Conservation (phyloP, 768 basidiomycete species). For the Russula foetens region DNA sequence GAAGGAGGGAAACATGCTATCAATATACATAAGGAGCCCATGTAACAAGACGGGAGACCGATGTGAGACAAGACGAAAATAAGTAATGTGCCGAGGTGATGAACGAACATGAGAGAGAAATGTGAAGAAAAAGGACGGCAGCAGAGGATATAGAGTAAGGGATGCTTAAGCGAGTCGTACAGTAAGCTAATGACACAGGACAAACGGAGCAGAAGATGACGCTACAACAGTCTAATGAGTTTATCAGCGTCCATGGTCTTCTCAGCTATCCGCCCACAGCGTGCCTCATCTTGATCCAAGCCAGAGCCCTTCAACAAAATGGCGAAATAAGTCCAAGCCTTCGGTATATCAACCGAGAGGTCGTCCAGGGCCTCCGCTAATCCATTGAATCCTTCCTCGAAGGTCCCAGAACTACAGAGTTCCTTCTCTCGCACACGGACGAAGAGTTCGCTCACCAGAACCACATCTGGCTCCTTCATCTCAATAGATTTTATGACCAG, state of each 20-base stretch:
- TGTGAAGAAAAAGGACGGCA: conserved; percentile 5
- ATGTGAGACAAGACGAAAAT: neutral
- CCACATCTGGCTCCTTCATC: conserved; percentile 72
- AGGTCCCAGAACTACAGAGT: conserved; percentile 46
- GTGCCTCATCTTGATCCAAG: conserved; percentile 49
- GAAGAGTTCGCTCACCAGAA: conserved; percentile 73
- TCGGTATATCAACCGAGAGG: conserved; percentile 83
- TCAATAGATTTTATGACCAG: conserved; percentile 69
- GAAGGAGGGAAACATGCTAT: conserved; percentile 5
- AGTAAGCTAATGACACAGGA: conserved; percentile 17
- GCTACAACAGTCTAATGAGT: conserved; percentile 33
- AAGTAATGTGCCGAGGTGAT: conserved; percentile 7
- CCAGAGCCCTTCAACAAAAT: conserved; percentile 64
- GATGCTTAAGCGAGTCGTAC: conserved; percentile 13
- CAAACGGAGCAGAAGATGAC: conserved; percentile 2
- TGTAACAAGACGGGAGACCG: neutral
- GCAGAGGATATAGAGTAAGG: conserved; percentile 16
- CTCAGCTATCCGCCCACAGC: conserved; percentile 44
- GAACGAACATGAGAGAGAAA: conserved; percentile 15
- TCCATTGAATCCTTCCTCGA: conserved; percentile 68
- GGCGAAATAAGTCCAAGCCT: conserved; percentile 70
- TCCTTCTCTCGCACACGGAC: conserved; percentile 49
- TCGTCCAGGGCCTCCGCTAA: conserved; percentile 79
- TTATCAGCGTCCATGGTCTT: conserved; percentile 56
- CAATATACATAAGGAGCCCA: conserved; percentile 7